Evolutionary conservation across 2,329 filamentous ascomycete species (phyloP), one percentile per base, ranked within the genome.

Genomic region (Trichoderma breve): DNA sequence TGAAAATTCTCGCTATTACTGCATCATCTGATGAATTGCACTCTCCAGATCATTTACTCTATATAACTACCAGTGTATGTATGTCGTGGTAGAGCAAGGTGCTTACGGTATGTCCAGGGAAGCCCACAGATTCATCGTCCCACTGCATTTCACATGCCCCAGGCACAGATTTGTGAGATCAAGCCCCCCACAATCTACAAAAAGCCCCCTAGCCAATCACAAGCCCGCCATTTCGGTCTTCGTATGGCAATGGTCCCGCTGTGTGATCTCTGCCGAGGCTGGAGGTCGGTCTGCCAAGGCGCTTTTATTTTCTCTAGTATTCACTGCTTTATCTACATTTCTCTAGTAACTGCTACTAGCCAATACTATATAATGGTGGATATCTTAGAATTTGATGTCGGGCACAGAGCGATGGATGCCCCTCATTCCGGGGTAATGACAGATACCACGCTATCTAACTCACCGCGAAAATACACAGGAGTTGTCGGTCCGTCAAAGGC

Each of bases 221-320:
- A 18, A 18, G 7, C 24, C 24, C 11, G 18, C n/a, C 26, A 69
- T 69, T 47, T 69, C 65, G 39, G 53, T 30, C 18, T n/a, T 43
- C 32, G 36, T 24, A 7, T 1, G 9, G 9, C 5, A n/a, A 2
- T 15, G 11, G 30, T 36, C 34, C 66, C 36, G 28, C 34, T 26
- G n/a, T 34, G 57, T 18, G 6, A 32, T 51, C 32, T 62, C n/a
- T 71, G 24, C 60, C 47, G 68, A 71, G 60, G 58, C 57, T 70
- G n/a, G 51, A 68, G 28, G 26, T 55, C 28, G 12, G 4, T 55
- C 47, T n/a, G 24, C 43, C 43, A 66, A 55, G 43, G 18, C 9
- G 15, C 28, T 60, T 32, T 34, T 34, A 34, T 60, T 43, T n/a
- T 9, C 7, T n/a, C 39, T 2, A 9, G 7, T 43, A 43, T 43